Base-by-base conservation (phyloP, 2,329 filamentous ascomycete species). In the Alternaria postmessia region DNA sequence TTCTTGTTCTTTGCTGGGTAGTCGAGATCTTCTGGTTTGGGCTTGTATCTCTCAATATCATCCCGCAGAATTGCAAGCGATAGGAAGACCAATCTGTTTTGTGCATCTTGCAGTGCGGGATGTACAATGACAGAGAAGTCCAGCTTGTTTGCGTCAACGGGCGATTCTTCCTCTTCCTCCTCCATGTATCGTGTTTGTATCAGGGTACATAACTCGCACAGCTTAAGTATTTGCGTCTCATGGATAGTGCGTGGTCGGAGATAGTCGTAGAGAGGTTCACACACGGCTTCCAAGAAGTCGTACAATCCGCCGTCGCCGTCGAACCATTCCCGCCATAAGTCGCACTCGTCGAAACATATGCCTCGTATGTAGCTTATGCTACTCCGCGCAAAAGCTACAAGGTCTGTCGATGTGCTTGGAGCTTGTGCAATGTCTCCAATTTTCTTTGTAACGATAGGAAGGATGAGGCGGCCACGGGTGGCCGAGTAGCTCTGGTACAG, bases 251-350 rank as follows among this genome's bases (percentile, higher is more conserved):
- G 82, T 7, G 88, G 88, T 51, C 87, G 82, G 26, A 91, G 79
- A 68, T 89, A 83, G 67, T 91, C 88, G 68, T 89, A 90, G 28
- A 91, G 80, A 3, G 88, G 88, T 72, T 91, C 88, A 71, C 88
- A 89, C 47, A 91, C 81, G 18, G 87, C 84, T 72, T 91, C 88
- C 1, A 91, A 79, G 64, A 89, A 91, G 60, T 90, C 87, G 68
- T 90, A 88, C 7, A 89, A 73, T 2, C 85, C 86, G 26, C 82
- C 85, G 59, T 89, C 85, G 4, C 85, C 86, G 61, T 88, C 85
- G 62, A 90, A 89, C 87, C 87, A 89, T 72, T 89, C 86, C 5
- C 82, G 82, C 87, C 88, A 91, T 7, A 91, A 78, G 54, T 89
- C 87, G 71, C 88, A 88, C 72, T 91, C 88, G 64, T 91, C 88